phyloP scores from a whole-genome alignment of 148 eudicot genomes.

The Vaccinium corymbosum region DNA sequence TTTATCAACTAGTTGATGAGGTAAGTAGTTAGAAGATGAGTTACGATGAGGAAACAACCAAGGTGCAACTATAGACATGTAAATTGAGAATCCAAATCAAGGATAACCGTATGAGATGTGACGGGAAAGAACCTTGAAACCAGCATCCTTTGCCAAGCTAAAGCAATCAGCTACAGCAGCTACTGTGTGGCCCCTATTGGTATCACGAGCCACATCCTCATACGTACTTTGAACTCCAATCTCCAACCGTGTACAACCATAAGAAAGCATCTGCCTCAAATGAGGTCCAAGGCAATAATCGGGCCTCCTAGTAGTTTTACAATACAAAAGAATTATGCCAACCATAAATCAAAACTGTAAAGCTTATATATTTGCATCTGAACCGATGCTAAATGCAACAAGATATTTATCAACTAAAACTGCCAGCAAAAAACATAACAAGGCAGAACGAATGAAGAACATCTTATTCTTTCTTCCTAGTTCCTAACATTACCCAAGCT shows the following conservation, averaged over 20 bases:
- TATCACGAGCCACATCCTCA: constrained; percentile 98
- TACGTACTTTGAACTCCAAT: constrained; percentile 99
- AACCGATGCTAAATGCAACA: not conserved
- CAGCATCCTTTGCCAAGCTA: constrained; percentile 97
- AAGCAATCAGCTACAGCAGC: constrained; percentile 99
- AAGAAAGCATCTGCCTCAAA: constrained; percentile 90
- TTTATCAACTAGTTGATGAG: not conserved
- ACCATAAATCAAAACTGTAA: not conserved
- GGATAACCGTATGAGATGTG: not conserved
- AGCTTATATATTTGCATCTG: not conserved
- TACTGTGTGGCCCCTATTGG: constrained; percentile 98
- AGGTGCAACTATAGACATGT: not conserved
- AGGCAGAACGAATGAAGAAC: not conserved
- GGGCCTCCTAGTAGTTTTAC: constrained; percentile 64
- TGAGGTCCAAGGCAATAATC: constrained; percentile 99
- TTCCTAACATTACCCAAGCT: not conserved
- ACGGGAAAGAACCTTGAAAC: constrained; percentile 69
- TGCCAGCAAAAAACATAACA: not conserved
- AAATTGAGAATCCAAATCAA: constrained; percentile 11
- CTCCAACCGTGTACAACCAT: constrained; percentile 96
- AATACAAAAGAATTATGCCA: not conserved
- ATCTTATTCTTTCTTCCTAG: not conserved
- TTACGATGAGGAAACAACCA: not conserved
- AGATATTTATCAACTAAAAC: not conserved
- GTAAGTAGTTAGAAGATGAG: not conserved